Percentiles rank a stretch among this genome's conserved stretches.
Evolutionary conservation across 2,329 filamentous ascomycete species (phyloP).

Genomic region (Aureobasidium melanogenum): DNA sequence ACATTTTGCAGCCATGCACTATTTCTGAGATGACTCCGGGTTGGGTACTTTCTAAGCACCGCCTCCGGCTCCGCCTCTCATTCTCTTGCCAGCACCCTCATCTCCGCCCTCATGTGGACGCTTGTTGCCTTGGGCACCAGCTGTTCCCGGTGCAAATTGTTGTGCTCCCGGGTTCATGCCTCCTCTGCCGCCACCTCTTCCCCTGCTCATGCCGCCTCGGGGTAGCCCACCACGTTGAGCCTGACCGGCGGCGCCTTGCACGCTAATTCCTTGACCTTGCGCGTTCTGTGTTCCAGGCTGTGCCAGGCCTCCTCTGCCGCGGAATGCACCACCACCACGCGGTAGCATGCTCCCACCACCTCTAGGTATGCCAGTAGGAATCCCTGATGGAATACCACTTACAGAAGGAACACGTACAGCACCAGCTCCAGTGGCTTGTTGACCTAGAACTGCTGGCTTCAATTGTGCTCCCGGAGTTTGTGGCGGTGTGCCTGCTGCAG

Average conservation of each 20-base stretch:
- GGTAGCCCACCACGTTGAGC: conserved; percentile 13
- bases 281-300: conserved; percentile 1
- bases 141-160: conserved; percentile 25
- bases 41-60: not conserved
- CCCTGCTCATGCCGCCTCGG: conserved; percentile 18
- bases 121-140: conserved; percentile 24
- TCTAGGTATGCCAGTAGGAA: conserved; percentile 16
- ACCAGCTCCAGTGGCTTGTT: conserved; percentile 16
- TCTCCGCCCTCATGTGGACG: conserved; percentile 24
- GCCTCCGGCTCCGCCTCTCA: conserved; percentile 18
- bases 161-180: conserved; percentile 28
- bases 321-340: conserved; percentile 17
- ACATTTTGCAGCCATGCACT: not conserved
- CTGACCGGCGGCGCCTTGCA: conserved; percentile 12
- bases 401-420: conserved; percentile 15
- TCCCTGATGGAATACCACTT: conserved; percentile 8
- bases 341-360: conserved; percentile 19
- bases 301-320: conserved; percentile 17
- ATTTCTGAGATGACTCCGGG: not conserved
- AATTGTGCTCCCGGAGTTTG: not conserved
- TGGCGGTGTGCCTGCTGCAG: not conserved
- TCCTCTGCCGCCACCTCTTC: conserved; percentile 16
- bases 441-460: conserved; percentile 11
- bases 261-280: conserved; percentile 5
- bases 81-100: conserved; percentile 24